These are phyloP conservation scores for Acanthamoeba healyi DNA, from an alignment of 208 protist species.

Conservation along the genomic window DNA sequence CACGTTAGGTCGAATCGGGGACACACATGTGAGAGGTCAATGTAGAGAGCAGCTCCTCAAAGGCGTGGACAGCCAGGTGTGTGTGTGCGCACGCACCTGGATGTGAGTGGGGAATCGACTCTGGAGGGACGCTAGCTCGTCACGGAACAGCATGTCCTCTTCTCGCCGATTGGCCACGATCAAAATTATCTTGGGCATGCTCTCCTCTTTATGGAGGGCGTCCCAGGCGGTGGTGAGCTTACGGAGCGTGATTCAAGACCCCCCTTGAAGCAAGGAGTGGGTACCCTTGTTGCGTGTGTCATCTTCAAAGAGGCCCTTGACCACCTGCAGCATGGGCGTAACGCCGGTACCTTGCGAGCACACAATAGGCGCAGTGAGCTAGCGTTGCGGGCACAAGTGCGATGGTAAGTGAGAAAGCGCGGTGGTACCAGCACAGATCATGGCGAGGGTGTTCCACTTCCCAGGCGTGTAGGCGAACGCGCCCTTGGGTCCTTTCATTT, in stretches of 20 bases:
- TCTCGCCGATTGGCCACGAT: conserved; percentile 14
- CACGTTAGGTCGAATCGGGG: too few species aligned
- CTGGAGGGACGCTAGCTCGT: neutral
- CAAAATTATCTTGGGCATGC: neutral
- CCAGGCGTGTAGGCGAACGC: neutral
- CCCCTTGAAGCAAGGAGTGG: too few species aligned
- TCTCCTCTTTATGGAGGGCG: neutral
- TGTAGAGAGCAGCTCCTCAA: neutral
- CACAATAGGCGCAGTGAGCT: too few species aligned
- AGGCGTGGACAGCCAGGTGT: neutral
- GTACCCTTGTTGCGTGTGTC: conserved; percentile 7
- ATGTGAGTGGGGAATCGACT: conserved; percentile 9
- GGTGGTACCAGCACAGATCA: neutral
- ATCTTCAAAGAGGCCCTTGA: neutral
- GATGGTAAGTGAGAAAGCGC: neutral
- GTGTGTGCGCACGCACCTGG: neutral
- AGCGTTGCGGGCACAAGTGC: neutral
- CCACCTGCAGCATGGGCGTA: conserved; percentile 79
- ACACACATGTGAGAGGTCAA: neutral
- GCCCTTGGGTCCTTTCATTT: conserved; percentile 11
- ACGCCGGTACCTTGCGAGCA: conserved; percentile 76
- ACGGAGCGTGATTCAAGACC: too few species aligned
- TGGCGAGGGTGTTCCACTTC: neutral
- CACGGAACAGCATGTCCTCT: conserved; percentile 21
- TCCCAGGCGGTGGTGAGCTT: too few species aligned